Base-by-base conservation (phyloP, 1,284 basidiomycete species). In the Pyrrhoderma noxium region DNA sequence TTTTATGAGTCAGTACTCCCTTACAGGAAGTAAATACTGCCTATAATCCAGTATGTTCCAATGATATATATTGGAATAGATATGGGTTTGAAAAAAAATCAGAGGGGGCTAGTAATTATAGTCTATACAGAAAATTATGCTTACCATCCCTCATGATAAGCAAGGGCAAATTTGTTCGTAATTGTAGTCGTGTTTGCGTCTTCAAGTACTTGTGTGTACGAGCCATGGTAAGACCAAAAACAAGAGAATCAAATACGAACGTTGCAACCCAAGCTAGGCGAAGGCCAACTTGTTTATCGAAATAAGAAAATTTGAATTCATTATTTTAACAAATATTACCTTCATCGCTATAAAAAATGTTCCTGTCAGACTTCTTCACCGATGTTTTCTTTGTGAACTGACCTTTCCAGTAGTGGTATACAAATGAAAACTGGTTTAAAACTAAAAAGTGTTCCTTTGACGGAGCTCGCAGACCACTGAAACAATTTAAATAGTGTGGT, bases 91-190 rank as follows among this genome's bases (percentile, higher is more conserved):
- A n/a, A n/a, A n/a, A n/a, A n/a, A n/a, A n/a, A n/a, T n/a, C n/a
- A n/a, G n/a, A n/a, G n/a, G n/a, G n/a, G n/a, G n/a, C n/a, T n/a
- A n/a, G n/a, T n/a, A n/a, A n/a, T n/a, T n/a, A n/a, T n/a, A n/a
- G n/a, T n/a, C n/a, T n/a, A 39, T 16, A 22, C 8, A 14, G 21
- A 19, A 19, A 45, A 21, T 13, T 13, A 23, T 14, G n/a, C 53
- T 14, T 42, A 55, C 53, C 53, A 46, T 55, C 53, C 31, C 53
- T 43, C 49, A 52, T 42, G 13, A 55, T 34, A 25, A 55, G 53
- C 23, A 41, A 39, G n/a, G 40, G 45, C 41, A 55, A 39, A 43
- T 27, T 23, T 4, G 48, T 45, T 7, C 47, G 40, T n/a, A 51
- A 22, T 8, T 47, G 43, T 31, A 41, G 16, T 16, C 38, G 38